phyloP scores from a whole-genome alignment of 331 rosid species.

The Acacia concinna region DNA sequence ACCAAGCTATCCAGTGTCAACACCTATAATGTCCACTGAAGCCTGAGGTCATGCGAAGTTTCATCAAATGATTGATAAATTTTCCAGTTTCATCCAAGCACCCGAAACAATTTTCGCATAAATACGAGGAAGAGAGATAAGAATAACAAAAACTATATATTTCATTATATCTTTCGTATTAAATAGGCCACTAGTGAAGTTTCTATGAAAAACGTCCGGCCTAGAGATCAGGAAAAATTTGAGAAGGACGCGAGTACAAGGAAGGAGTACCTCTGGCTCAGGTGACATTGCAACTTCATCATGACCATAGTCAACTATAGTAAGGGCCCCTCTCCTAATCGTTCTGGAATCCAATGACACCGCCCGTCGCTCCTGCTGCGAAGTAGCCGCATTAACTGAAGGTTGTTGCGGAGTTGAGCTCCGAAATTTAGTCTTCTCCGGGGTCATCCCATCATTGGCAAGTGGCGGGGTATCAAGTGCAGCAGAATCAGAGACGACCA shows the following conservation, averaged over 20 bases:
- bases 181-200: neutral
- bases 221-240: neutral
- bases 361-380: constrained; percentile 41
- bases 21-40: neutral
- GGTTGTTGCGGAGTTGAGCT: constrained; percentile 40
- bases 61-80: neutral
- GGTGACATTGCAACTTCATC: constrained; percentile 96
- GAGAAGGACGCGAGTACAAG: neutral
- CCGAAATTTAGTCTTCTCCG: constrained; percentile 45
- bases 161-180: neutral
- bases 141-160: neutral
- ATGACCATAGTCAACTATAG: constrained; percentile 82
- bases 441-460: constrained; percentile 31
- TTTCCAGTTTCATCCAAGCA: neutral
- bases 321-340: constrained; percentile 54
- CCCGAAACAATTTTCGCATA: neutral
- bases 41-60: neutral
- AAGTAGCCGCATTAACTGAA: constrained; percentile 32
- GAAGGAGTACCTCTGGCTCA: constrained; percentile 67
- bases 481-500: constrained; percentile 36
- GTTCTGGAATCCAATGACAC: constrained; percentile 28
- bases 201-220: neutral
- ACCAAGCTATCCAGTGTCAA: neutral
- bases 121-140: neutral
- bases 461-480: constrained; percentile 25